Percentiles rank a stretch among this genome's conserved stretches.
Conservation (phyloP, 805 yeast species). For the Lachancea mirantina region DNA sequence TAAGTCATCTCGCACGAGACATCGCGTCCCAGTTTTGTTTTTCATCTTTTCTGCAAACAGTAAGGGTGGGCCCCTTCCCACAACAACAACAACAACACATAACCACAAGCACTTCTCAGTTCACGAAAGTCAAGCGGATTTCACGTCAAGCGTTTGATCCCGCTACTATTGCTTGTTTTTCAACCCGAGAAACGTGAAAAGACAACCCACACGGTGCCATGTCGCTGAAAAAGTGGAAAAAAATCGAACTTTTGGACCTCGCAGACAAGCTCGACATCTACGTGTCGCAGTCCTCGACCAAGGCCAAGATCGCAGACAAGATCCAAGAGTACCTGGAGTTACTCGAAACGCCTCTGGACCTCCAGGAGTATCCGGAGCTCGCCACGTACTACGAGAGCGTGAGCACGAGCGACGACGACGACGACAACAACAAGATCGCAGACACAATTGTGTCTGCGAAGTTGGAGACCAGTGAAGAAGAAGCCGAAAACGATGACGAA, state of each 20-base stretch:
- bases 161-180: no score
- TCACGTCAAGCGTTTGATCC: no score
- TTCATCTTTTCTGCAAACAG: no score
- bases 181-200: no score
- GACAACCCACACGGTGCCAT: no score
- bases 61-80: no score
- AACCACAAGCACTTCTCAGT: no score
- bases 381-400: constrained; percentile 17
- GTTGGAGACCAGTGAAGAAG: constrained; percentile 1
- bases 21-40: no score
- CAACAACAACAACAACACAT: no score
- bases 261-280: constrained; percentile 19
- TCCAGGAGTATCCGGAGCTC: constrained; percentile 25
- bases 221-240: constrained; percentile 22
- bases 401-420: constrained; percentile 12
- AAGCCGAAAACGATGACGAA: constrained; percentile 1
- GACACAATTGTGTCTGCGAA: constrained; percentile 36
- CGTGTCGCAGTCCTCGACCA: constrained; percentile 13
- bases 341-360: constrained; percentile 18
- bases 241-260: constrained; percentile 23
- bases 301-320: constrained; percentile 16
- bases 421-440: constrained; percentile 12
- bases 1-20: no score
- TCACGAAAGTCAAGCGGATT: no score
- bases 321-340: constrained; percentile 16